Percentiles rank a stretch among this genome's conserved stretches.
Conservation (phyloP, 129 eudicot species). For the Apium graveolens region DNA sequence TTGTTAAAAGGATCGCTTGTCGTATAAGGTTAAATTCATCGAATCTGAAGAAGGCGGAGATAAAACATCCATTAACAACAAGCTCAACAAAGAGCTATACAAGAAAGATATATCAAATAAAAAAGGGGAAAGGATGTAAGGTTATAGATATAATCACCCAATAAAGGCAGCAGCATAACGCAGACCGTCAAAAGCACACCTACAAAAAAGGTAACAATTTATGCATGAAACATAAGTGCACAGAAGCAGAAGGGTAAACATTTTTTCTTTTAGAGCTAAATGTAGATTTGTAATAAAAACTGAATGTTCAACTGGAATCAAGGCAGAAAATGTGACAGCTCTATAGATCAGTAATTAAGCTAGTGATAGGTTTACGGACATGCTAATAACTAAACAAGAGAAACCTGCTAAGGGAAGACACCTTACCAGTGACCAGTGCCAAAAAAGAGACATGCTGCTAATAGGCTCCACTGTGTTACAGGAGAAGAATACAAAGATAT, state of each 20-base stretch:
- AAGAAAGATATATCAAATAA: background rate
- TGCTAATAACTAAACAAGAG: background rate
- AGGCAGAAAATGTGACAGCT: background rate
- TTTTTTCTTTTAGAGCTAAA: background rate
- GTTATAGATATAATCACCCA: slow-evolving; percentile 46
- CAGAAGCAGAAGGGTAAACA: slow-evolving; percentile 13
- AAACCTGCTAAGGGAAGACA: background rate
- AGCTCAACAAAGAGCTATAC: background rate
- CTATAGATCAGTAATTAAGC: background rate
- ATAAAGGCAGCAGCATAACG: slow-evolving; percentile 93
- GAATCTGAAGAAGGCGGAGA: slow-evolving; percentile 38
- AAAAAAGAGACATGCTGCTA: slow-evolving; percentile 74
- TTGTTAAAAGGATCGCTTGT: slow-evolving; percentile 78
- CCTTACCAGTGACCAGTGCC: slow-evolving; percentile 89
- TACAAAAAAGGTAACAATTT: slow-evolving; percentile 9
- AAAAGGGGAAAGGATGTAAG: background rate
- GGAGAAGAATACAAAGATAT: slow-evolving; percentile 51
- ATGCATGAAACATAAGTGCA: background rate
- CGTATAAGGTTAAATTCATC: slow-evolving; percentile 84
- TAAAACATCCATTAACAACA: background rate
- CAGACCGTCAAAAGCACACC: slow-evolving; percentile 99
- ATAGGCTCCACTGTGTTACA: slow-evolving; percentile 81
- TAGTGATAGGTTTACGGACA: background rate
- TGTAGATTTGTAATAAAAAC: background rate
- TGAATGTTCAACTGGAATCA: background rate